phyloP scores from a whole-genome alignment of 2,329 filamentous ascomycete species.

The Thielaviopsis populi region DNA sequence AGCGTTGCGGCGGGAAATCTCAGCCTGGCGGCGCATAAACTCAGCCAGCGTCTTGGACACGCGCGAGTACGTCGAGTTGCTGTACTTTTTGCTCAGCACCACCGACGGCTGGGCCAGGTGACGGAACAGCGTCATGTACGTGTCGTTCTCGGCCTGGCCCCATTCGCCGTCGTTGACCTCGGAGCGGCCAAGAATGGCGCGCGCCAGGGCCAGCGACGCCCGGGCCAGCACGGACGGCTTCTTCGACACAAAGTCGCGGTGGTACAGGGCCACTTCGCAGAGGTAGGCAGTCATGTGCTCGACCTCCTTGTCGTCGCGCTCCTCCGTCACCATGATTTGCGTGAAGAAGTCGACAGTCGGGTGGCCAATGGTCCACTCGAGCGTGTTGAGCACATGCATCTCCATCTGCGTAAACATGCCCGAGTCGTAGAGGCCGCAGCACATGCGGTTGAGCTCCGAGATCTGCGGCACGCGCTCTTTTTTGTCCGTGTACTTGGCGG shows the following conservation, averaged over 20 bases:
- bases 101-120: conserved; percentile 44
- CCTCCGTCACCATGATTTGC: conserved; percentile 71
- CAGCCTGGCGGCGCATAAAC: conserved; percentile 45
- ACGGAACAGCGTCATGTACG: conserved; percentile 43
- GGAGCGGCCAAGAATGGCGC: conserved; percentile 68
- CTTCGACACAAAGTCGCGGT: conserved; percentile 90
- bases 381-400: conserved; percentile 95
- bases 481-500: conserved; percentile 96
- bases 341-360: conserved; percentile 91
- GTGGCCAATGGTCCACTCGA: conserved; percentile 92
- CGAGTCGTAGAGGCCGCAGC: conserved; percentile 92
- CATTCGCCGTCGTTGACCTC: conserved; percentile 65
- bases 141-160: conserved; percentile 56
- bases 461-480: conserved; percentile 98
- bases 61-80: conserved; percentile 36
- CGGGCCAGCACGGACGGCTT: conserved; percentile 83
- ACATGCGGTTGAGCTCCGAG: conserved; percentile 96
- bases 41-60: conserved; percentile 42
- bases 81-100: conserved; percentile 45
- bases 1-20: conserved; percentile 34
- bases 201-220: conserved; percentile 69
- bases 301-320: conserved; percentile 64
- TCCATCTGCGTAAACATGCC: conserved; percentile 99
- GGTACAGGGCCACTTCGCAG: conserved; percentile 86
- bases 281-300: conserved; percentile 93